These are phyloP conservation scores for Nidularia sp. DNA, from an alignment of 768 basidiomycete species.

Conservation along the genomic window DNA sequence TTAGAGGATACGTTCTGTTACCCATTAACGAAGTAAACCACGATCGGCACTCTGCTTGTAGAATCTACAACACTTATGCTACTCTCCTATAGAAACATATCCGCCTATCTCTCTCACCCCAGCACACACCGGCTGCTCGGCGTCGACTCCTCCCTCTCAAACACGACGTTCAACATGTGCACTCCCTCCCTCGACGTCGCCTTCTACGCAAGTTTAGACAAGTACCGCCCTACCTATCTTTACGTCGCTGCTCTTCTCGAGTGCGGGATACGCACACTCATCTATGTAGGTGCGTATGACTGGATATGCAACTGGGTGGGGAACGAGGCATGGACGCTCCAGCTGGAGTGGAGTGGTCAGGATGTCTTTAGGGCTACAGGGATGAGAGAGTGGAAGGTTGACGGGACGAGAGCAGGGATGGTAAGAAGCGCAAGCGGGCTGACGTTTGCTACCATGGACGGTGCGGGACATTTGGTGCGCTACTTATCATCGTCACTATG, in stretches of 20 bases:
- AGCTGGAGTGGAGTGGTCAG: conserved; percentile 42
- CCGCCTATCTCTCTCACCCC: conserved; percentile 56
- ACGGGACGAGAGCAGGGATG: neutral
- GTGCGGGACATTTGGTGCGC: neutral
- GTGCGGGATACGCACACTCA: conserved; percentile 50
- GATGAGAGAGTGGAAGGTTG: neutral
- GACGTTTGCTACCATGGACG: neutral
- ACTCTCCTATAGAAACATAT: conserved; percentile 40
- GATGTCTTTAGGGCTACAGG: conserved; percentile 25
- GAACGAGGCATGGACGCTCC: conserved; percentile 32
- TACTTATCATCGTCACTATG: neutral
- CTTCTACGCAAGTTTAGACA: neutral
- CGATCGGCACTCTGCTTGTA: neutral
- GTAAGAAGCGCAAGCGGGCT: neutral
- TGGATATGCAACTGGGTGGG: conserved; percentile 60
- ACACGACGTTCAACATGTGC: neutral
- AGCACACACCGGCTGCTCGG: conserved; percentile 54
- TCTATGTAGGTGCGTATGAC: conserved; percentile 54
- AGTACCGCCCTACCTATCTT: conserved; percentile 31
- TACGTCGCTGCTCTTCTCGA: conserved; percentile 55
- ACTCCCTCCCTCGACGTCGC: neutral
- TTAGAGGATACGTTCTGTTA: conserved; percentile 52
- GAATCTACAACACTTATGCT: neutral
- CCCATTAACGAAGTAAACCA: conserved; percentile 36
- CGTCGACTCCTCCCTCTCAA: conserved; percentile 39